phyloP scores from a whole-genome alignment of 2,329 filamentous ascomycete genomes.

The Phaeosphaeriaceae sp. region DNA sequence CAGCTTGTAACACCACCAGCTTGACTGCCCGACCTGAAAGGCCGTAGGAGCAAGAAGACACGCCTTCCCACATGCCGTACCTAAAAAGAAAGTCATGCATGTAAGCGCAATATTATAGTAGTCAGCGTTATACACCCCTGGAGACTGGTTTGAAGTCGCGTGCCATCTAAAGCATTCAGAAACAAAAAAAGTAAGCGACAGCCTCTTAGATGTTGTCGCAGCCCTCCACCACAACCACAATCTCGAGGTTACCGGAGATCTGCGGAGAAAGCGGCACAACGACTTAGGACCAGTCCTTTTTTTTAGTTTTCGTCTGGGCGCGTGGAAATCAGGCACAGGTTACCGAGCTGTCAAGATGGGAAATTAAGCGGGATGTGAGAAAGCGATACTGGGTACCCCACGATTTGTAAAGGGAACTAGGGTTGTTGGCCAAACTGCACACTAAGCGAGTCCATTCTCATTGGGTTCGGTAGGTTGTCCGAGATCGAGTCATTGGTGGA shows the following conservation, averaged over 20 bases:
- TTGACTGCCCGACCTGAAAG: not conserved
- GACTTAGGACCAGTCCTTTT: not conserved
- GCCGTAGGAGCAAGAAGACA: slow-evolving; percentile 1
- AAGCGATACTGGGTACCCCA: slow-evolving; percentile 21
- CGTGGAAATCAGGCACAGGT: slow-evolving; percentile 2
- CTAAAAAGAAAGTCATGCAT: slow-evolving; percentile 1
- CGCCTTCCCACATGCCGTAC: not conserved
- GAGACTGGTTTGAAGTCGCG: too few relatives aligned
- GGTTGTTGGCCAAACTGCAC: slow-evolving; percentile 11
- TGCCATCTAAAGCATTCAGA: too few relatives aligned
- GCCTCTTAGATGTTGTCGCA: not conserved
- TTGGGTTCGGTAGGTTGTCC: slow-evolving; percentile 3
- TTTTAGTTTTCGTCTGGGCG: not conserved
- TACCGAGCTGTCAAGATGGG: slow-evolving; percentile 8
- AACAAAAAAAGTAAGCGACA: too few relatives aligned
- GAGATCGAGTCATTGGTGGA: slow-evolving; percentile 15
- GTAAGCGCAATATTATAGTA: not conserved
- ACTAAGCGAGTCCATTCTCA: slow-evolving; percentile 12
- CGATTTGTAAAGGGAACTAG: slow-evolving; percentile 25
- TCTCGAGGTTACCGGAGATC: slow-evolving; percentile 6
- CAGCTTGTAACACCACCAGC: not conserved
- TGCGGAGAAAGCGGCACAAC: slow-evolving; percentile 7
- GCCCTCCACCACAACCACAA: not conserved
- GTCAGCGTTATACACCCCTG: not conserved
- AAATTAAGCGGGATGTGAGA: slow-evolving; percentile 6